Evolutionary conservation across 1,284 basidiomycete species (phyloP).

Genomic region (Cronartium ribicola): DNA sequence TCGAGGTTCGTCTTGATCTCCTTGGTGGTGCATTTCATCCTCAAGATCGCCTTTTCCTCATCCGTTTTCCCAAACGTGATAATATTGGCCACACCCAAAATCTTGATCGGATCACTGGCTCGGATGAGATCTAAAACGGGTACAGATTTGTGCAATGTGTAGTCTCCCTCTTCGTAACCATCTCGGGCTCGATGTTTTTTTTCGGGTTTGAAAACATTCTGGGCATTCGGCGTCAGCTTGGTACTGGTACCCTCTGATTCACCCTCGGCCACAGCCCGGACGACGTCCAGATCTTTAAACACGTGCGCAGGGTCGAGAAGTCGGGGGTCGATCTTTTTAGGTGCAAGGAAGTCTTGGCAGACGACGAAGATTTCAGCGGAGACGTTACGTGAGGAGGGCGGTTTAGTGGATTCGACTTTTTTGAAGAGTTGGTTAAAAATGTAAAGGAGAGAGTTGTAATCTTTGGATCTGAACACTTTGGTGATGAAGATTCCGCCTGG

Average conservation of each 20-base stretch:
- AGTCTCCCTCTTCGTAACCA: slow-evolving; percentile 93
- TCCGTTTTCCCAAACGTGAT: slow-evolving; percentile 73
- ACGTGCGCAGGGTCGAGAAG: slow-evolving; percentile 97
- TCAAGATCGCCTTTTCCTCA: slow-evolving; percentile 80
- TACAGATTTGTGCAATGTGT: slow-evolving; percentile 77
- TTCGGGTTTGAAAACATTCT: slow-evolving; percentile 93
- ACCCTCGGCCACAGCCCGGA: slow-evolving; percentile 43
- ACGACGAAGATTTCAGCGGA: slow-evolving; percentile 99
- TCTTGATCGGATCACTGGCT: slow-evolving; percentile 65
- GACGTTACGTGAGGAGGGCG: slow-evolving; percentile 95
- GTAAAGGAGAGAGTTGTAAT: slow-evolving; percentile 99
- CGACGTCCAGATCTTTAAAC: slow-evolving; percentile 76
- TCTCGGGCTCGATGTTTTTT: slow-evolving; percentile 90
- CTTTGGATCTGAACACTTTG: slow-evolving; percentile 96
- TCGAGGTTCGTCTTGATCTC: slow-evolving; percentile 78
- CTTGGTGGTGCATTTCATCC: slow-evolving; percentile 65
- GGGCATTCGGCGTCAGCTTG: slow-evolving; percentile 57
- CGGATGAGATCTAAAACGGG: slow-evolving; percentile 71
- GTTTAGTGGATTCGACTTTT: slow-evolving; percentile 97
- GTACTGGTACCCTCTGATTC: slow-evolving; percentile 41
- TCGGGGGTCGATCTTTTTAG: slow-evolving; percentile 93
- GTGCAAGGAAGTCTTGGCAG: slow-evolving; percentile 90
- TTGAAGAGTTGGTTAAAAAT: slow-evolving; percentile 96
- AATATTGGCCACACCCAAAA: slow-evolving; percentile 77
- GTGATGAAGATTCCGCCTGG: slow-evolving; percentile 96